Evolutionary conservation across 2,329 filamentous ascomycete genomes (phyloP).

Genomic region (Sphaerulina musiva): DNA sequence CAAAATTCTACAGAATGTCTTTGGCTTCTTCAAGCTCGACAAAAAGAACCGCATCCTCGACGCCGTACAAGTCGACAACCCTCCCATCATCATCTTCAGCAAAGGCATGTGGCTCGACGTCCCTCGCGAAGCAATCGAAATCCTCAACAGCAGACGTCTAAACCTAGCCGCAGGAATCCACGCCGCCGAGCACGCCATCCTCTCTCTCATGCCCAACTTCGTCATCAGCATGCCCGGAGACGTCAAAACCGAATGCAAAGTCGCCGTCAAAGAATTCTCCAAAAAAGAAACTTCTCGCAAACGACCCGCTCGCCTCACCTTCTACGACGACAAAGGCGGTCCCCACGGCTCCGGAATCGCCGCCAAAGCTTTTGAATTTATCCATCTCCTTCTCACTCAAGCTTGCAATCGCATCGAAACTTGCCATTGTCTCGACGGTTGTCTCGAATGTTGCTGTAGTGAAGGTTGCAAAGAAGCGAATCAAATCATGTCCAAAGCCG

Average conservation of each 20-base stretch:
- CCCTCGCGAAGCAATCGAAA: constrained; percentile 68
- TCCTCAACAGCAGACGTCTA: constrained; percentile 64
- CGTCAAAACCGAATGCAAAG: constrained; percentile 90
- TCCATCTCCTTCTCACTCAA: constrained; percentile 69
- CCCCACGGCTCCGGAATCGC: constrained; percentile 76
- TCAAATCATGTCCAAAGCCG: constrained; percentile 88
- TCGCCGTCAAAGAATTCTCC: constrained; percentile 78
- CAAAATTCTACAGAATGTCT: constrained; percentile 79
- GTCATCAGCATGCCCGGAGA: constrained; percentile 86
- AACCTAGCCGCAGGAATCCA: constrained; percentile 88
- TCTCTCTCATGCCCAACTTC: constrained; percentile 82
- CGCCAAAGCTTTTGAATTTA: constrained; percentile 87
- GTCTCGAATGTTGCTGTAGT: constrained; percentile 81
- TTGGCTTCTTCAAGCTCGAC: constrained; percentile 97
- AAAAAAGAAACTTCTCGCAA: constrained; percentile 64
- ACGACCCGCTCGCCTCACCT: constrained; percentile 78
- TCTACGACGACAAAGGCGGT: constrained; percentile 93
- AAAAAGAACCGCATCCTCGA: constrained; percentile 78
- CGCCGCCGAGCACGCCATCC: constrained; percentile 84
- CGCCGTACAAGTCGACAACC: constrained; percentile 87
- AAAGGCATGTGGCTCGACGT: constrained; percentile 97
- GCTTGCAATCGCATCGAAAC: constrained; percentile 69
- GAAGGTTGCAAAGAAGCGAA: constrained; percentile 81
- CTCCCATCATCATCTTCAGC: constrained; percentile 73
- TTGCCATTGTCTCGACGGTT: constrained; percentile 73